Evolutionary conservation across 2,329 filamentous ascomycete genomes (phyloP), one percentile per base, ranked within the genome.

Genomic region (Verticillium zaregamsianum): DNA sequence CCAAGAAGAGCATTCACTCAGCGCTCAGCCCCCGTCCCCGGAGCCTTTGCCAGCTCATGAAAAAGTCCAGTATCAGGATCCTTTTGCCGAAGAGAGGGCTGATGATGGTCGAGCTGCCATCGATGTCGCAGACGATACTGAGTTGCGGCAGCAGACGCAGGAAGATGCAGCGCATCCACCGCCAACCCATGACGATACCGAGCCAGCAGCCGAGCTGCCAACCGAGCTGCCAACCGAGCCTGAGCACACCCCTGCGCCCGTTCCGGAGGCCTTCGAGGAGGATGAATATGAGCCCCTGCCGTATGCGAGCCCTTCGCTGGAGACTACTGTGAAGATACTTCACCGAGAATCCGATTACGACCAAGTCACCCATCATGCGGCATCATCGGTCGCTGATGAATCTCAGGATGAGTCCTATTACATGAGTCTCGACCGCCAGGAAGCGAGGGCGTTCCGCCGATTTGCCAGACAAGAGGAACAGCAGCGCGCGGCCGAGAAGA

Each of bases 261-360:
- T 72, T 62, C 67, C 74, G 45, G 71, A 69, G 12, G 68, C 70
- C 12, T 76, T 75, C 59, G 66, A 66, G n/a, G 71, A 76, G n/a
- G 71, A 76, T 59, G 71, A 74, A 37, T 79, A 79, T 55, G 75
- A 80, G 62, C 73, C 74, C n/a, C 70, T 72, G 57, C 77, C 79
- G 11, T 77, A 74, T 61, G 68, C 68, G 15, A 71, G 76, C 28
- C 67, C 73, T 17, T 68, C 75, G n/a, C 72, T 77, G 58, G 75
- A 79, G 64, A 81, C 81, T 11, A 81, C 79, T 20, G 79, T 84
- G 59, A 81, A 80, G 5, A 80, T 84, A 52, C 69, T 85, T 35
- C 78, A 80, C 9, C 79, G 78, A 56, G 77, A 79, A 59, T 74
- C 74, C 56, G 77, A 78, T 57, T 77, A 66, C 58, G 63, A 66